Evolutionary conservation across 2,329 filamentous ascomycete species (phyloP).

Genomic region (Pestalotiopsis sp.): DNA sequence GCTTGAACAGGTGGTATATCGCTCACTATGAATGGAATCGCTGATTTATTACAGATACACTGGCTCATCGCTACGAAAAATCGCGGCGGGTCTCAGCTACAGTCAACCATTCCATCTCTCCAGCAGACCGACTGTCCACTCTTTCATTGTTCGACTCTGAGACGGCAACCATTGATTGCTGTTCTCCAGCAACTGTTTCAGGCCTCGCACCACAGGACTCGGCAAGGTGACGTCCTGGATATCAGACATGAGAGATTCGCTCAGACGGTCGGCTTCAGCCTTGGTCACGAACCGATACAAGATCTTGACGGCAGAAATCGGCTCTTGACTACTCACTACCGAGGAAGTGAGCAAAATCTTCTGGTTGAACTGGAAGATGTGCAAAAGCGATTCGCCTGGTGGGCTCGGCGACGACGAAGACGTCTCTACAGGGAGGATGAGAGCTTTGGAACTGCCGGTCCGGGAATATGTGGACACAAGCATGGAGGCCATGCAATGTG

Average conservation of each 20-base stretch:
- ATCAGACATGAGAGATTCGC: constrained; percentile 54
- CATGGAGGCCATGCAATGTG: constrained; percentile 55
- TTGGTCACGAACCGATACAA: constrained; percentile 48
- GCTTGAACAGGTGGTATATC: background rate
- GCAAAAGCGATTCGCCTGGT: constrained; percentile 31
- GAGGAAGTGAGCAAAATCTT: constrained; percentile 55
- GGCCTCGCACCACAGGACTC: constrained; percentile 44
- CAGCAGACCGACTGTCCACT: constrained; percentile 69
- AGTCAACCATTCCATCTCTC: constrained; percentile 43
- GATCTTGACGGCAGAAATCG: constrained; percentile 50
- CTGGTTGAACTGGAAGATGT: constrained; percentile 60
- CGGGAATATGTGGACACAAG: constrained; percentile 55
- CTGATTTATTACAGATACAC: background rate
- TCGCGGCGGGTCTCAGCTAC: background rate
- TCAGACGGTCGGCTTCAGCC: constrained; percentile 47
- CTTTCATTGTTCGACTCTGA: constrained; percentile 58
- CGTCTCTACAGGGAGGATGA: constrained; percentile 44
- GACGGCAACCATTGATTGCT: constrained; percentile 56
- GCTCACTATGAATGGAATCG: background rate
- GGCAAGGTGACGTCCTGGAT: constrained; percentile 63
- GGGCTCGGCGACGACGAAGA: background rate
- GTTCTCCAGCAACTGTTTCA: constrained; percentile 44
- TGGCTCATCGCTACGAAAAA: background rate
- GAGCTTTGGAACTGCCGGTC: constrained; percentile 59
- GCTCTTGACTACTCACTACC: constrained; percentile 6